Evolutionary conservation across 805 yeast genomes (phyloP).

Genomic region (Hanseniaspora lachancei): DNA sequence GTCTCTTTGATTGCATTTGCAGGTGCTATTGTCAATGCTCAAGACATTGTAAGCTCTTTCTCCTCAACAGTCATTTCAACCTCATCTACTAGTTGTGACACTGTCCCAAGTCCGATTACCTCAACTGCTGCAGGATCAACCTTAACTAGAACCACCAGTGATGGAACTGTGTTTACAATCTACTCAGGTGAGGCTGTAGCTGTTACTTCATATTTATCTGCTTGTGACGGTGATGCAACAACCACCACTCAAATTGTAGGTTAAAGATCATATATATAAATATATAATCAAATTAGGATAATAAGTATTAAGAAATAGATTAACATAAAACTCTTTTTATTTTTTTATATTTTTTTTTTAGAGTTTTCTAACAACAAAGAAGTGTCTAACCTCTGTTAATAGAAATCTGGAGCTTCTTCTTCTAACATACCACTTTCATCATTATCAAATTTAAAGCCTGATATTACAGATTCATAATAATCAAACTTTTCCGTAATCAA

Average conservation of each 20-base stretch:
- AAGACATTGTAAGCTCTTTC: not conserved
- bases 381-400: not conserved
- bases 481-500: not conserved
- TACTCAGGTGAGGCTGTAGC: slow-evolving; percentile 1
- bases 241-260: not conserved
- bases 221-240: not conserved
- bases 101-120: slow-evolving; percentile 1
- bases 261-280: not conserved
- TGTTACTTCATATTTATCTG: slow-evolving; percentile 1
- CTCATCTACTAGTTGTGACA: not conserved
- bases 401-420: slow-evolving; percentile 9
- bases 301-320: not conserved
- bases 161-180: not conserved
- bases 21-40: not conserved
- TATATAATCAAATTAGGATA: not conserved
- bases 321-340: not conserved
- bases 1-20: not conserved
- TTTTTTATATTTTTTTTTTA: too few relatives aligned
- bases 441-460: not conserved
- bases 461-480: not conserved
- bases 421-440: not conserved
- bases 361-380: too few relatives aligned
- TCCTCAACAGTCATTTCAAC: not conserved
- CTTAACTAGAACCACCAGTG: not conserved
- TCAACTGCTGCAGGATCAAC: not conserved